These are phyloP conservation scores for Tillandsia leiboldiana DNA, from an alignment of 176 grass and related monocot species.

Conservation along the genomic window DNA sequence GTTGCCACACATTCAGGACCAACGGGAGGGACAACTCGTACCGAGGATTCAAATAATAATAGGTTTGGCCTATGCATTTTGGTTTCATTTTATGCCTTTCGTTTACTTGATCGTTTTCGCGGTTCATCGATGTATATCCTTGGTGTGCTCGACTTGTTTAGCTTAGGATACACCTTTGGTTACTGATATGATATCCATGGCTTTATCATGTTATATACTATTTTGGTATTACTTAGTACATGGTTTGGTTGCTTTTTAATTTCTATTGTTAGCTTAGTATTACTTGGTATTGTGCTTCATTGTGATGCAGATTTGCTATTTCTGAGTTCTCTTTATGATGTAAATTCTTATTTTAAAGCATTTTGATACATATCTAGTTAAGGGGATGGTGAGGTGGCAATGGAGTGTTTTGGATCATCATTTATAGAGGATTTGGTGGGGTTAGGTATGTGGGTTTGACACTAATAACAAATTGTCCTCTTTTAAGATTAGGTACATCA, in stretches of 20 bases:
- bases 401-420: neutral
- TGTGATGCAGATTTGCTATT: no score
- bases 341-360: no score
- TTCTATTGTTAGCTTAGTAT: no score
- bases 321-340: no score
- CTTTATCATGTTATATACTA: no score
- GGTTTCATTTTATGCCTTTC: neutral
- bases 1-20: slow-evolving; percentile 85
- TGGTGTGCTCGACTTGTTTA: neutral
- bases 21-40: slow-evolving; percentile 61
- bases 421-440: neutral
- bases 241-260: no score
- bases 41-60: slow-evolving; percentile 36
- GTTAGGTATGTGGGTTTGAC: neutral
- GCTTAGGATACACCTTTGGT: neutral
- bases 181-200: no score
- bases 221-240: no score
- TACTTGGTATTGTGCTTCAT: no score
- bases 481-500: neutral
- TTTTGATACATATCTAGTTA: no score
- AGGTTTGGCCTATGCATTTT: slow-evolving; percentile 1
- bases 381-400: neutral
- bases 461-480: neutral
- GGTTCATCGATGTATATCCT: neutral
- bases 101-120: neutral